Base-by-base conservation (phyloP, 1,284 basidiomycete species). In the Marasmius fiardii region DNA sequence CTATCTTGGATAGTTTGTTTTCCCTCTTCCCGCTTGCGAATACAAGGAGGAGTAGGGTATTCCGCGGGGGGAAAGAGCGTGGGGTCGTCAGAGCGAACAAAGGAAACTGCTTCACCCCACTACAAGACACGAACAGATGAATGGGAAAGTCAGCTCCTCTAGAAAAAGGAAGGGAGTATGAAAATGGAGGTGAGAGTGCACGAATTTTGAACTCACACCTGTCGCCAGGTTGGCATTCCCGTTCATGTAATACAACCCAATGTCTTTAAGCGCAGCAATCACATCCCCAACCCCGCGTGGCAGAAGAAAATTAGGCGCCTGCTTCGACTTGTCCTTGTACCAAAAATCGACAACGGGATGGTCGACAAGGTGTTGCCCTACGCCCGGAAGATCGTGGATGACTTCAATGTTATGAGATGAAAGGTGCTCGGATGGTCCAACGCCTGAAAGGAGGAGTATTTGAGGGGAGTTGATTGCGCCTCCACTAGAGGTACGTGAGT, bases 371-470 rank as follows among this genome's bases (percentile, higher is more conserved):
- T 86, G 75, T 2, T 74, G 67, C 7, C 86, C 84, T 5, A 90
- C 86, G 7, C 79, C 81, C 0, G 82, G 78, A 5, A 81, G 71
- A 59, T 87, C 79, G 33, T 74, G 67, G 0, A 86, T 63, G n/a
- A 85, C 66, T 0, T 77, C 72, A 23, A 89, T 83, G 10, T 65
- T 62, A 55, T 79, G 71, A 34, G 72, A 64, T 7, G 68, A 59
- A 14, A 90, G 75, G 20, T 86, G 75, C 18, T 72, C 67, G 3
- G 74, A 74, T n/a, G 85, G 81, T 0, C 88, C 88, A 28, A 90
- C 67, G 4, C 89, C 89, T 18, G 85, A 87, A 26, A 89, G 74
- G 74, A 90, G 77, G 12, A 93, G 77, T 43, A 92, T 78, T 18
- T 52, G 51, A 28, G 51, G 51, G 12, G 51, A 52, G 26, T 52